Percentiles rank a stretch among this genome's conserved stretches.
Evolutionary conservation across 164 flowering plant genomes (phyloP).

Genomic region (Magnolia kwangsiensis): DNA sequence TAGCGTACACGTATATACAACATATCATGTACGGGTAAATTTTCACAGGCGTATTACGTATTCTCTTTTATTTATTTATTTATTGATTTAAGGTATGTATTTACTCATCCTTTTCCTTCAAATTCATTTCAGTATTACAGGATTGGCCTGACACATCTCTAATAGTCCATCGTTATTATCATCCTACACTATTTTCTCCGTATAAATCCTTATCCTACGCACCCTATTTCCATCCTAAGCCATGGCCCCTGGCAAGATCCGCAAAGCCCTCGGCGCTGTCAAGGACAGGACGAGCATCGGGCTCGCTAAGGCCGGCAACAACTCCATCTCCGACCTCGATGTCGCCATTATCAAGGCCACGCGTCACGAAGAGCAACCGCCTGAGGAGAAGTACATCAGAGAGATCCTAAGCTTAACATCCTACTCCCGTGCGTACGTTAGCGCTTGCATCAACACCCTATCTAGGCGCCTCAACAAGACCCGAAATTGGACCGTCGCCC

Average conservation of each 20-base stretch:
- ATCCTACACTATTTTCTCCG: no score
- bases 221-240: not conserved
- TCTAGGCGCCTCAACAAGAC: conserved; percentile 74
- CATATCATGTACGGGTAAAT: no score
- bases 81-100: no score
- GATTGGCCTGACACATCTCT: not conserved
- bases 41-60: no score
- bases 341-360: conserved; percentile 90
- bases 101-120: not conserved
- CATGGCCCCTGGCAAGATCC: conserved; percentile 66
- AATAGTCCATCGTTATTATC: not conserved
- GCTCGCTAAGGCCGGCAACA: conserved; percentile 45
- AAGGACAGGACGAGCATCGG: conserved; percentile 62
- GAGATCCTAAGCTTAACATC: conserved; percentile 54
- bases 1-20: no score
- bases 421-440: conserved; percentile 47
- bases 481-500: conserved; percentile 77
- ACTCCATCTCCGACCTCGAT: conserved; percentile 63
- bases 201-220: not conserved
- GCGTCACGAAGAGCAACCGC: conserved; percentile 74
- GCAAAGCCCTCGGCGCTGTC: conserved; percentile 74
- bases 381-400: conserved; percentile 58
- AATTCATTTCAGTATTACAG: not conserved
- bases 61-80: no score
- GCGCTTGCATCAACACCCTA: conserved; percentile 52